Evolutionary conservation across 1,284 basidiomycete genomes (phyloP).

Genomic region (Microbotryomycetes sp.): DNA sequence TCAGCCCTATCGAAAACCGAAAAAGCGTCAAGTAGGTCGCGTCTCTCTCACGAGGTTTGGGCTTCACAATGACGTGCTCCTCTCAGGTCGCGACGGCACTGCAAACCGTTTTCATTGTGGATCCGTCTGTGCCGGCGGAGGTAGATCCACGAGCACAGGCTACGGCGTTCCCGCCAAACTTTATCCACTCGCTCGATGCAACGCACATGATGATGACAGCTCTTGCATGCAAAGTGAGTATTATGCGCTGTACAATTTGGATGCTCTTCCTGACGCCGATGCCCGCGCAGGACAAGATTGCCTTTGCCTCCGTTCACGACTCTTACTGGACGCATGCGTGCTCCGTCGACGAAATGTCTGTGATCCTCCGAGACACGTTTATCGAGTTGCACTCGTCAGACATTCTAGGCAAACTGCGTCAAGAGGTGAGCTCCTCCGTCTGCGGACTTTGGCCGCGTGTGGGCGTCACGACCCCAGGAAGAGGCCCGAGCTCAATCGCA

Average conservation of each 20-base stretch:
- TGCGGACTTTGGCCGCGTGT: neutral
- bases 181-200: slow-evolving; percentile 94
- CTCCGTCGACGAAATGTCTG: slow-evolving; percentile 82
- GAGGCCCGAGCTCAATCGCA: neutral
- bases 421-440: slow-evolving; percentile 42
- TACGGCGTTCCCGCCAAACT: slow-evolving; percentile 97
- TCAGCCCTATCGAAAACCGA: slow-evolving; percentile 85
- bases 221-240: slow-evolving; percentile 69
- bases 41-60: slow-evolving; percentile 40
- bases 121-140: slow-evolving; percentile 70
- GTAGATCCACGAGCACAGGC: slow-evolving; percentile 85
- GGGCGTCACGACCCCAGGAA: neutral
- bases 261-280: neutral
- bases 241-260: neutral
- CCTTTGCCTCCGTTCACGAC: slow-evolving; percentile 95
- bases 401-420: slow-evolving; percentile 54
- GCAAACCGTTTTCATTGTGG: slow-evolving; percentile 88
- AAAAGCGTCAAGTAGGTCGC: slow-evolving; percentile 54
- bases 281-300: slow-evolving; percentile 56
- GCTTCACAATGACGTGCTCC: neutral
- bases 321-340: slow-evolving; percentile 98
- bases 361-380: slow-evolving; percentile 85
- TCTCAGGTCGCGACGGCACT: slow-evolving; percentile 62
- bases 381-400: slow-evolving; percentile 84
- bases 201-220: slow-evolving; percentile 99